These are phyloP conservation scores for Salix caprea DNA, from an alignment of 345 rosid genomes.

Conservation along the genomic window DNA sequence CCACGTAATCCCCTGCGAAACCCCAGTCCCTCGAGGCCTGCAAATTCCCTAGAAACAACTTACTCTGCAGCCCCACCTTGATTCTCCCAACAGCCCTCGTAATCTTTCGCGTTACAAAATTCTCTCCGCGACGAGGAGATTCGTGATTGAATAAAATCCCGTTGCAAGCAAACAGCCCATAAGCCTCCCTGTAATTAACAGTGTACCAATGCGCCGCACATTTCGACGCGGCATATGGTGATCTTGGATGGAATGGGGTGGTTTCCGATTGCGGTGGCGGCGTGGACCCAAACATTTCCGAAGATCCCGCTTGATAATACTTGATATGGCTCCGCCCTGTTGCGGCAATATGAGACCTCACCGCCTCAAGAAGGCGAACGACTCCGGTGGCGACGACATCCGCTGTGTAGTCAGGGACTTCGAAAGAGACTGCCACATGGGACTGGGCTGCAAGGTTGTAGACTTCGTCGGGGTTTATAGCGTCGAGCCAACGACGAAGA, in stretches of 20 bases:
- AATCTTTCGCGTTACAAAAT: slow-evolving; percentile 88
- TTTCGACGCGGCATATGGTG: slow-evolving; percentile 94
- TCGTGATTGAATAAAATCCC: slow-evolving; percentile 93
- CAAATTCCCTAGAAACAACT: slow-evolving; percentile 75
- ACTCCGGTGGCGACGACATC: slow-evolving; percentile 94
- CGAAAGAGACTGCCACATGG: slow-evolving; percentile 92
- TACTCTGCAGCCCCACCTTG: slow-evolving; percentile 77
- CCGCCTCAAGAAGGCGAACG: slow-evolving; percentile 89
- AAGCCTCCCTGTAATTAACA: slow-evolving; percentile 89
- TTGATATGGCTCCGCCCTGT: slow-evolving; percentile 58
- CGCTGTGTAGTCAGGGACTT: slow-evolving; percentile 93
- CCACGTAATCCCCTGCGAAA: slow-evolving; percentile 89
- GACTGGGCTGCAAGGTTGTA: slow-evolving; percentile 95
- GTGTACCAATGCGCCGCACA: slow-evolving; percentile 98
- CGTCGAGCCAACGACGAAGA: slow-evolving; percentile 94
- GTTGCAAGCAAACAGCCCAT: slow-evolving; percentile 80
- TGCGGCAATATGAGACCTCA: slow-evolving; percentile 77
- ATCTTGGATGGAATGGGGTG: slow-evolving; percentile 91
- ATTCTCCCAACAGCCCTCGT: slow-evolving; percentile 91
- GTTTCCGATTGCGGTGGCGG: slow-evolving; percentile 81
- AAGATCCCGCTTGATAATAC: slow-evolving; percentile 93
- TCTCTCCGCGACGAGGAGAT: slow-evolving; percentile 89
- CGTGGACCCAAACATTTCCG: slow-evolving; percentile 95
- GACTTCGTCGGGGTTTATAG: slow-evolving; percentile 79
- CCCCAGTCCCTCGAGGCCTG: slow-evolving; percentile 96